Evolutionary conservation across 2,329 filamentous ascomycete genomes (phyloP).

Genomic region (Fusarium palustre): DNA sequence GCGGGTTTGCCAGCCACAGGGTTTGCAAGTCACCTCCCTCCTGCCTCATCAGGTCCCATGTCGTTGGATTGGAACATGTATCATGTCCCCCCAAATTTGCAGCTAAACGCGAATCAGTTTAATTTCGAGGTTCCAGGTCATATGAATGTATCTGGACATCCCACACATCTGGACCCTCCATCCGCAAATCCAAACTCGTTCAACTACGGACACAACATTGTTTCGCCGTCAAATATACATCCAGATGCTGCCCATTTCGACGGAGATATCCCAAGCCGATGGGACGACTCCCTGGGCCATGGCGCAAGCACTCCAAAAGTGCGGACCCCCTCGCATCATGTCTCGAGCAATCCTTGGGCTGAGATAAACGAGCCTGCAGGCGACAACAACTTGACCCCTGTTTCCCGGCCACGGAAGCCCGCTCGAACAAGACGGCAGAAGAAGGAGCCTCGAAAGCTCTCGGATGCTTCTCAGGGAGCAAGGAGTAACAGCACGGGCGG

Average conservation of each 20-base stretch:
- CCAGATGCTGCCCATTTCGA: slow-evolving; percentile 37
- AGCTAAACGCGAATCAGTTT: slow-evolving; percentile 39
- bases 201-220: slow-evolving; percentile 36
- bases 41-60: slow-evolving; percentile 30
- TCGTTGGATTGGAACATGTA: slow-evolving; percentile 45
- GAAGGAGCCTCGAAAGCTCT: slow-evolving; percentile 38
- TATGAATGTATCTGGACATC: slow-evolving; percentile 35
- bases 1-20: slow-evolving; percentile 23
- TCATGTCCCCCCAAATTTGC: slow-evolving; percentile 26
- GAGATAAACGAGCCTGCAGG: slow-evolving; percentile 37
- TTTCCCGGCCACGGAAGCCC: slow-evolving; percentile 36
- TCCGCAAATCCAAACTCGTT: slow-evolving; percentile 32
- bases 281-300: slow-evolving; percentile 42
- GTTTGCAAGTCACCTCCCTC: slow-evolving; percentile 34
- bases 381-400: slow-evolving; percentile 17
- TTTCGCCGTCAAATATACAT: slow-evolving; percentile 45
- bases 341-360: slow-evolving; percentile 43
- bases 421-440: slow-evolving; percentile 33
- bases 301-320: slow-evolving; percentile 43
- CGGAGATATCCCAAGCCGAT: slow-evolving; percentile 26
- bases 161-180: slow-evolving; percentile 36
- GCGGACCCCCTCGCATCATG: slow-evolving; percentile 39
- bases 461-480: slow-evolving; percentile 31
- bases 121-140: slow-evolving; percentile 41
- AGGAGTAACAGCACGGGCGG: slow-evolving; percentile 36